phyloP scores from a whole-genome alignment of 768 basidiomycete genomes.

The Trametes villosa region DNA sequence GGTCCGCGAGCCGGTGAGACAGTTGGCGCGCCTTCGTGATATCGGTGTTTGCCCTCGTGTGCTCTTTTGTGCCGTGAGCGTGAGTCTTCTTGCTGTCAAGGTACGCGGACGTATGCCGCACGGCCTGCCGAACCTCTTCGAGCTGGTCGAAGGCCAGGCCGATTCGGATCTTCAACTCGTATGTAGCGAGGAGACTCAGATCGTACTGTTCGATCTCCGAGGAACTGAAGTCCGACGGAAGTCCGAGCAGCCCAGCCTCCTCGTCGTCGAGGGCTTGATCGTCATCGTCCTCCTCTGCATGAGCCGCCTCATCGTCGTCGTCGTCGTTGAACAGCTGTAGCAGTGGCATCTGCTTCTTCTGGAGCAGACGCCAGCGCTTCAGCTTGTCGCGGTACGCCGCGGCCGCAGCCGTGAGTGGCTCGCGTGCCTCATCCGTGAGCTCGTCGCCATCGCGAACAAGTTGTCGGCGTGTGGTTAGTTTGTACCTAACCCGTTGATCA shows the following conservation, averaged over 20 bases:
- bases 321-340: neutral
- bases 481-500: too few relatives aligned
- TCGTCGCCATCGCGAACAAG: neutral
- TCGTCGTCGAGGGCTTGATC: neutral
- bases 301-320: neutral
- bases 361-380: neutral
- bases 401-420: neutral
- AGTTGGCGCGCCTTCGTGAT: neutral
- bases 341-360: neutral
- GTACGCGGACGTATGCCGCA: neutral
- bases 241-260: neutral
- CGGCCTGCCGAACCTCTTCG: neutral
- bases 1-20: neutral
- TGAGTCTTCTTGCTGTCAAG: neutral
- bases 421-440: neutral
- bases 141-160: neutral
- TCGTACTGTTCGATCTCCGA: neutral
- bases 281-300: neutral
- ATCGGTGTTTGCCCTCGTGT: neutral
- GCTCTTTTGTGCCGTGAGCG: neutral
- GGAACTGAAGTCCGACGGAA: neutral
- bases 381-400: too few relatives aligned
- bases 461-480: too few relatives aligned
- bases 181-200: neutral
- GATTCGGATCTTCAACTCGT: neutral